These are phyloP conservation scores for Fusarium lyarnte DNA, from an alignment of 2,329 filamentous ascomycete species.

Conservation along the genomic window DNA sequence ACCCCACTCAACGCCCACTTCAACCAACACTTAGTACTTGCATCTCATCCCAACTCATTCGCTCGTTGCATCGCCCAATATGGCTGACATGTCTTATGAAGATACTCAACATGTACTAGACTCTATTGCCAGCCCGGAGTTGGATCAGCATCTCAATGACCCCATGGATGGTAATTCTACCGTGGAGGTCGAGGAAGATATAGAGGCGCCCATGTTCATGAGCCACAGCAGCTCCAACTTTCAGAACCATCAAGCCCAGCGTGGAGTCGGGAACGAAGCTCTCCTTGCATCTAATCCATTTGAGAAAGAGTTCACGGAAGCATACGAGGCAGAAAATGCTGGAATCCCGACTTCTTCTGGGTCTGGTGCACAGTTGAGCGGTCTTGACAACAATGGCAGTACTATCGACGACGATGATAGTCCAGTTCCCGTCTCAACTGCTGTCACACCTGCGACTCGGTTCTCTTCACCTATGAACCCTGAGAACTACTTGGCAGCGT, in stretches of 20 bases:
- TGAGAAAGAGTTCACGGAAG: neutral
- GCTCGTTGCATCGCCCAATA: neutral
- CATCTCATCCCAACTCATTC: neutral
- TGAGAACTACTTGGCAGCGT: neutral
- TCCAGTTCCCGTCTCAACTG: neutral
- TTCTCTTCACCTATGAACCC: neutral
- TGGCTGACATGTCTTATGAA: neutral
- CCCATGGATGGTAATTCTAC: neutral
- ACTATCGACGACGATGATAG: neutral
- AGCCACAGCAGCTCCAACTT: neutral
- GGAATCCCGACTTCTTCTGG: neutral
- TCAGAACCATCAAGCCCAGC: neutral
- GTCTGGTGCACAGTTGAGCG: neutral
- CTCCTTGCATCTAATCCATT: neutral
- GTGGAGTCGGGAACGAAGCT: neutral
- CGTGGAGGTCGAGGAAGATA: neutral
- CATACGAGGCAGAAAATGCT: neutral
- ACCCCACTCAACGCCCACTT: neutral
- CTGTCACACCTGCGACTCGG: neutral
- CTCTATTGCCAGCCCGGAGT: fast-evolving
- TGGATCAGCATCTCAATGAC: fast-evolving
- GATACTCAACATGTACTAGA: neutral
- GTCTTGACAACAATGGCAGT: neutral
- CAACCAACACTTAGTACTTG: neutral
- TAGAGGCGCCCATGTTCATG: neutral